Evolutionary conservation across 345 rosid genomes (phyloP).

Genomic region (Lumnitzera littorea): DNA sequence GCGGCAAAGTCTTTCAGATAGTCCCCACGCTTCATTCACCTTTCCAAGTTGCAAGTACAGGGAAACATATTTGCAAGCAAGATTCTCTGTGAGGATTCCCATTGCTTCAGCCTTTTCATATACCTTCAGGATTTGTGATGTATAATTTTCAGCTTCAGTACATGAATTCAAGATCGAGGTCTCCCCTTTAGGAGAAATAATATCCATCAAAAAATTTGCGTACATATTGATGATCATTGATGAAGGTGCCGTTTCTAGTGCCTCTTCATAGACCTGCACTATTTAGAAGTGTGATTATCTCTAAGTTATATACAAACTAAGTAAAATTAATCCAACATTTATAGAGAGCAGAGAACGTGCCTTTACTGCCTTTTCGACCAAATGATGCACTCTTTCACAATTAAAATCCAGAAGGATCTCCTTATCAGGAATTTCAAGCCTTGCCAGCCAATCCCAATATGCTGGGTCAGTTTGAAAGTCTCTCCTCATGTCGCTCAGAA

Average conservation of each 20-base stretch:
- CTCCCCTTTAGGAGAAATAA: slow-evolving; percentile 29
- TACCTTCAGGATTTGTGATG: slow-evolving; percentile 38
- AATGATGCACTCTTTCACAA: slow-evolving; percentile 16
- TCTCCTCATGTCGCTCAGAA: slow-evolving; percentile 67
- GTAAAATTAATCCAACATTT: background rate
- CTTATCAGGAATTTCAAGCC: slow-evolving; percentile 40
- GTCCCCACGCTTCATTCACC: slow-evolving; percentile 46
- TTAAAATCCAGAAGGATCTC: slow-evolving; percentile 15
- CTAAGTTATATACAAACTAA: background rate
- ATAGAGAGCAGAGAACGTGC: slow-evolving; percentile 22
- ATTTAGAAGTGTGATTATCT: background rate
- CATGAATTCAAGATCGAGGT: slow-evolving; percentile 14
- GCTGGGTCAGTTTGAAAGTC: slow-evolving; percentile 59
- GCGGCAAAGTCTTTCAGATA: slow-evolving; percentile 54
- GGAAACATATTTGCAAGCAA: slow-evolving; percentile 60
- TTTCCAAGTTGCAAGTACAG: slow-evolving; percentile 56
- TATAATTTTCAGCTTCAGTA: slow-evolving; percentile 17
- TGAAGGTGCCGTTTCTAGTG: slow-evolving; percentile 45
- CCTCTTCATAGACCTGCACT: slow-evolving; percentile 79
- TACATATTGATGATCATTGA: slow-evolving; percentile 50
- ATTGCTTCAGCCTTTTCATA: slow-evolving; percentile 61
- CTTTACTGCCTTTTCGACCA: slow-evolving; percentile 58
- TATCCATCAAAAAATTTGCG: slow-evolving; percentile 51
- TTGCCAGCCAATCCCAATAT: slow-evolving; percentile 94
- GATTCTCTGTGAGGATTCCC: slow-evolving; percentile 55